These are phyloP conservation scores for Nematocida sp. DNA, from an alignment of 371 early-diverging fungal species.

Conservation along the genomic window DNA sequence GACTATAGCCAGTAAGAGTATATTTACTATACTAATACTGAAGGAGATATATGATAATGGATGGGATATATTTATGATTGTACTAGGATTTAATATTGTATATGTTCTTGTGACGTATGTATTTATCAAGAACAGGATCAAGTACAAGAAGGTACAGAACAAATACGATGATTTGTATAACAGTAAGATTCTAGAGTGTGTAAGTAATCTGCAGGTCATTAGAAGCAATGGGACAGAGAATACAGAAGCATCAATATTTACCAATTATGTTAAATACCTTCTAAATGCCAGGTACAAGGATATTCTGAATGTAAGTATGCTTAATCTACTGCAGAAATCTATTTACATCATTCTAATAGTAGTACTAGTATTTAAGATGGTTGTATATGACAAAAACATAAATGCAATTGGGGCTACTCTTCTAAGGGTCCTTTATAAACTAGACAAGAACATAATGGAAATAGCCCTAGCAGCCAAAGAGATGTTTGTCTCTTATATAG, in stretches of 20 bases:
- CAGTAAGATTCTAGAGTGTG: slow-evolving; percentile 44
- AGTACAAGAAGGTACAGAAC: slow-evolving; percentile 41
- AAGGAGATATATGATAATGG: neutral
- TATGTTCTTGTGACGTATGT: slow-evolving; percentile 18
- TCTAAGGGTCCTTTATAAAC: neutral
- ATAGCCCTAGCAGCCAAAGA: slow-evolving; percentile 32
- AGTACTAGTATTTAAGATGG: slow-evolving; percentile 1
- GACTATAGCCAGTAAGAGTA: neutral
- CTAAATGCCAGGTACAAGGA: slow-evolving; percentile 2
- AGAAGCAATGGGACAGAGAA: slow-evolving; percentile 38
- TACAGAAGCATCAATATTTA: slow-evolving; percentile 3
- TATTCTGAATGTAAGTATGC: neutral
- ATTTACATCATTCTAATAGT: slow-evolving; percentile 33
- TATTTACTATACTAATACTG: neutral
- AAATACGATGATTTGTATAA: slow-evolving; percentile 16
- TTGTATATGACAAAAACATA: neutral
- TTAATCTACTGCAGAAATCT: slow-evolving; percentile 29
- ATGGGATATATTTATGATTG: neutral
- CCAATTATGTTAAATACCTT: neutral
- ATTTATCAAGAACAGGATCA: slow-evolving; percentile 23
- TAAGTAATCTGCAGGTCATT: slow-evolving; percentile 45
- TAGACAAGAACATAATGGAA: slow-evolving; percentile 23
- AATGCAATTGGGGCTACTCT: neutral
- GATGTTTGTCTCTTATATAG: slow-evolving; percentile 16
- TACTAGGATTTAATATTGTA: slow-evolving; percentile 3